These are phyloP conservation scores for Eimeria falciformis DNA, from an alignment of 169 alveolate species.

Conservation along the genomic window DNA sequence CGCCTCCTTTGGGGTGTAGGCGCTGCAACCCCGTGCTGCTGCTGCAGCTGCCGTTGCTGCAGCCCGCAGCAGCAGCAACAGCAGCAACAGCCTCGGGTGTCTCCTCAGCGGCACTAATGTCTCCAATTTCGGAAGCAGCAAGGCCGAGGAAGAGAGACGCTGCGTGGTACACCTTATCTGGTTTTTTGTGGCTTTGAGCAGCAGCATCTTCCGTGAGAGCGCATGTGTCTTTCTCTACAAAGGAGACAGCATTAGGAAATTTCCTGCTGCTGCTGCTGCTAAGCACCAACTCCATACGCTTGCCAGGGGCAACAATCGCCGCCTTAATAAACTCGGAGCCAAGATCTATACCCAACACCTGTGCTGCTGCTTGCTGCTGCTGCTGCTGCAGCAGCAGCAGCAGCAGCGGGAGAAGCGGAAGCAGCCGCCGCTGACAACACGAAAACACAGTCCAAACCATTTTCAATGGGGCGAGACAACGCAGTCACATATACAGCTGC, in stretches of 20 bases:
- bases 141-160: constrained; percentile 42
- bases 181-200: constrained; percentile 54
- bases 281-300: constrained; percentile 74
- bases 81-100: background rate
- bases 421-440: background rate
- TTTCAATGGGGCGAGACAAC: background rate
- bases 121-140: constrained; percentile 1
- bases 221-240: constrained; percentile 63
- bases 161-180: constrained; percentile 32
- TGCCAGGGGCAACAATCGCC: constrained; percentile 75
- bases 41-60: constrained; percentile 18
- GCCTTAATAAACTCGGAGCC: constrained; percentile 78
- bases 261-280: constrained; percentile 75
- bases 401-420: constrained; percentile 12
- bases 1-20: background rate
- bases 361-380: constrained; percentile 42
- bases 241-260: constrained; percentile 74
- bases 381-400: constrained; percentile 25
- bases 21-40: background rate
- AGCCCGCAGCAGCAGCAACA: constrained; percentile 12
- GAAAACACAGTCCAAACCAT: background rate
- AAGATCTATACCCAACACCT: constrained; percentile 78
- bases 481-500: background rate
- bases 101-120: background rate
- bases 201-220: constrained; percentile 72